Conservation (phyloP, 495 filamentous ascomycete genomes). For the Beverwykella pulmonaria region DNA sequence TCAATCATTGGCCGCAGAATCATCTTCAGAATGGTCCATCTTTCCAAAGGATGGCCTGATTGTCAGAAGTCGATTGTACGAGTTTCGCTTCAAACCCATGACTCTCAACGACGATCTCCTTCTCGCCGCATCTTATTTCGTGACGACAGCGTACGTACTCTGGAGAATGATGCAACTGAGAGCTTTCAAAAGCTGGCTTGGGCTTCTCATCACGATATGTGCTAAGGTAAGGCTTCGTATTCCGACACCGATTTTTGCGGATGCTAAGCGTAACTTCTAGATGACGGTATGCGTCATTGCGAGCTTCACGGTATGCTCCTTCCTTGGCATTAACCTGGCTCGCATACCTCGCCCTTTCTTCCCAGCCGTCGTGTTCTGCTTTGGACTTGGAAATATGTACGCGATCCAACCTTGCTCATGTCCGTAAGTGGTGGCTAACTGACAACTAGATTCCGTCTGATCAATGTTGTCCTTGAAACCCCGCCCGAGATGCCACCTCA, state of each 20-base stretch:
- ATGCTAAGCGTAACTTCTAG: constrained; percentile 40
- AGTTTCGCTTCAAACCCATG: constrained; percentile 72
- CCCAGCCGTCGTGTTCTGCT: constrained; percentile 68
- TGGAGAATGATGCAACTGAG: constrained; percentile 61
- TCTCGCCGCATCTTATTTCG: constrained; percentile 61
- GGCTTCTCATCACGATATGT: constrained; percentile 66
- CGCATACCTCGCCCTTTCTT: constrained; percentile 56
- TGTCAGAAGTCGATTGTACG: constrained; percentile 60
- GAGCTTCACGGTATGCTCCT: constrained; percentile 45
- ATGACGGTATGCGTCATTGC: constrained; percentile 64
- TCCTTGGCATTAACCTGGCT: constrained; percentile 48
- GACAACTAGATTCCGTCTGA: constrained; percentile 57
- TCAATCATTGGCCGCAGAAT: constrained; percentile 50
- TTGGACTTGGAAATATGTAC: constrained; percentile 71
- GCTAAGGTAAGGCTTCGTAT: constrained; percentile 49
- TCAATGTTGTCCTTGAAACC: constrained; percentile 68
- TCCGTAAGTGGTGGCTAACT: not conserved
- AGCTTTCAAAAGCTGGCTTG: constrained; percentile 68
- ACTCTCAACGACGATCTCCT: constrained; percentile 60
- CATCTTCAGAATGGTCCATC: constrained; percentile 57
- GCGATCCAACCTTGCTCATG: constrained; percentile 3
- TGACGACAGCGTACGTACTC: constrained; percentile 60
- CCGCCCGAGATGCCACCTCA: constrained; percentile 63
- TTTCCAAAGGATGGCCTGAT: constrained; percentile 60
- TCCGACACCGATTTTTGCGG: not conserved